A percentile compares a stretch with the other conserved stretches of the same genome.
Conservation (phyloP, 768 basidiomycete genomes). For the Hericium erinaceus region DNA sequence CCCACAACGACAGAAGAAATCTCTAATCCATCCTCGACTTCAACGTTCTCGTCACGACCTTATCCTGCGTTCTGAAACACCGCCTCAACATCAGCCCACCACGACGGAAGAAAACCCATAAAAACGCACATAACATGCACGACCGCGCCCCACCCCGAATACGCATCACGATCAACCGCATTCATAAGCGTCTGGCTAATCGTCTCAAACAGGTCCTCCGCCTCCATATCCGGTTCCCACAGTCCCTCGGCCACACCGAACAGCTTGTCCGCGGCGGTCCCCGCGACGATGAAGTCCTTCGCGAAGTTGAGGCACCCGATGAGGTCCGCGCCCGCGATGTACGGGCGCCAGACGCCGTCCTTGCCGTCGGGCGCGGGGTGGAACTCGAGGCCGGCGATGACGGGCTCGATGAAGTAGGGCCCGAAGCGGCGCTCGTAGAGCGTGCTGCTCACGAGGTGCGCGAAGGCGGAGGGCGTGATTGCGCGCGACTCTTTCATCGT, state of each 20-base stretch:
- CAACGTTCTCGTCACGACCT: slow-evolving; percentile 73
- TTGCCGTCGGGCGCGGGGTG: slow-evolving; percentile 36
- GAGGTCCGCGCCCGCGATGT: slow-evolving; percentile 91
- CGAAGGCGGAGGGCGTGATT: slow-evolving; percentile 93
- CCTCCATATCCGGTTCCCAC: slow-evolving; percentile 95
- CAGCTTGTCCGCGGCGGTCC: slow-evolving; percentile 85
- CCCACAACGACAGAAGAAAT: slow-evolving; percentile 1
- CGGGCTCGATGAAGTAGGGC: slow-evolving; percentile 94
- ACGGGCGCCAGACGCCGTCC: slow-evolving; percentile 54
- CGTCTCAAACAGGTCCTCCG: slow-evolving; percentile 97
- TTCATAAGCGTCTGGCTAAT: slow-evolving; percentile 94
- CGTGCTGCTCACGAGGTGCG: slow-evolving; percentile 90
- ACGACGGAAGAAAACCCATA: neutral
- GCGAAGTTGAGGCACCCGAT: slow-evolving; percentile 91
- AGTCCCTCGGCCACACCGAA: slow-evolving; percentile 97
- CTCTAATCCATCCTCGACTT: slow-evolving; percentile 86
- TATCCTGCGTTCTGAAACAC: slow-evolving; percentile 54
- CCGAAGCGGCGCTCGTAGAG: slow-evolving; percentile 94
- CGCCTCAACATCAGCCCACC: slow-evolving; percentile 7
- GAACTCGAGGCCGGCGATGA: slow-evolving; percentile 84
- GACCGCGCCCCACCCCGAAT: slow-evolving; percentile 92
- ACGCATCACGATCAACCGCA: slow-evolving; percentile 92
- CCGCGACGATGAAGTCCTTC: slow-evolving; percentile 95
- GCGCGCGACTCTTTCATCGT: slow-evolving; percentile 98
- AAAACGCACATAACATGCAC: slow-evolving; percentile 87